Percentiles rank a stretch among this genome's conserved stretches.
phyloP scores from a whole-genome alignment of 805 yeast species.

The Candida lessepsii region DNA sequence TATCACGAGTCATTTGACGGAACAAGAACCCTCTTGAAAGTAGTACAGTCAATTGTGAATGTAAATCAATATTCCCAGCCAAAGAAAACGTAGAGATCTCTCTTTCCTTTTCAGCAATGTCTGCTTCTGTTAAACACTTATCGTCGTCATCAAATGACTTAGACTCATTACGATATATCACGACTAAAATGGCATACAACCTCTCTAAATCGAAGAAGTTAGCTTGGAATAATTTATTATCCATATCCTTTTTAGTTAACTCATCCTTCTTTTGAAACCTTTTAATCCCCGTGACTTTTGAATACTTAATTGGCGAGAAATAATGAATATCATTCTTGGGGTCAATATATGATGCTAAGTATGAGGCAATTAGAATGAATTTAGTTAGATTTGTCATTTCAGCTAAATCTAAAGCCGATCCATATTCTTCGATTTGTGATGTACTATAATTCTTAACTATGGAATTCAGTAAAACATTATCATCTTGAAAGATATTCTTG shows the following conservation, averaged over 20 bases:
- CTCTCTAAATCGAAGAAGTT: constrained; percentile 76
- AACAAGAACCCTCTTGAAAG: constrained; percentile 51
- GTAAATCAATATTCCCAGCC: constrained; percentile 47
- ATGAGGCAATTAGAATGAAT: constrained; percentile 76
- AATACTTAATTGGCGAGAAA: constrained; percentile 58
- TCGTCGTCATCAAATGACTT: constrained; percentile 24
- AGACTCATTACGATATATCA: constrained; percentile 53
- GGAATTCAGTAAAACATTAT: constrained; percentile 29
- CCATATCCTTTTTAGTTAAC: constrained; percentile 45
- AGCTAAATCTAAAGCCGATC: constrained; percentile 23
- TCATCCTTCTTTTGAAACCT: constrained; percentile 16
- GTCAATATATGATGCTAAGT: constrained; percentile 75
- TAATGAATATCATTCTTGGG: constrained; percentile 65
- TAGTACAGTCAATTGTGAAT: constrained; percentile 59
- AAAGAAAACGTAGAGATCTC: constrained; percentile 37
- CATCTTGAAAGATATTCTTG: constrained; percentile 28
- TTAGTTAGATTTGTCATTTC: constrained; percentile 64
- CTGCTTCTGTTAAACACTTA: constrained; percentile 21
- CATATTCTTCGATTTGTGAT: constrained; percentile 19
- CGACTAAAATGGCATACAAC: constrained; percentile 72
- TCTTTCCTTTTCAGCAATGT: constrained; percentile 29
- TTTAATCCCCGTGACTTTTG: constrained; percentile 37
- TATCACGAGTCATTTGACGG: constrained; percentile 47
- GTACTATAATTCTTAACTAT: constrained; percentile 27
- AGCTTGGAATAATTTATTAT: constrained; percentile 66